phyloP scores from a whole-genome alignment of 2,329 filamentous ascomycete species.

The Parastagonospora nodorum region DNA sequence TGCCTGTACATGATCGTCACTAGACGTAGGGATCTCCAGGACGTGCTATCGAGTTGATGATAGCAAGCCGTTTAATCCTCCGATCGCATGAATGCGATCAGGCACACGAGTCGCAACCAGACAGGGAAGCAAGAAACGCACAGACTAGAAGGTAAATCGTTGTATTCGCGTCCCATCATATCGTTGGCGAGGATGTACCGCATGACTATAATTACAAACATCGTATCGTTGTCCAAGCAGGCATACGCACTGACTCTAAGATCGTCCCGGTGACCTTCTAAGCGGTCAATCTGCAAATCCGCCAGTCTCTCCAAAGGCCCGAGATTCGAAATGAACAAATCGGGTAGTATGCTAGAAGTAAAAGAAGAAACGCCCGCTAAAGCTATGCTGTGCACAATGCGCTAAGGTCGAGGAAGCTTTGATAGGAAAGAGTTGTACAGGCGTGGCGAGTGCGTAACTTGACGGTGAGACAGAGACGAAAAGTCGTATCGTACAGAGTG shows the following conservation, averaged over 20 bases:
- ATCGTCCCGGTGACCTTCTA: background rate
- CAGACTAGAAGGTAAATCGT: constrained; percentile 20
- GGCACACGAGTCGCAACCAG: background rate
- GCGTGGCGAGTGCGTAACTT: constrained; percentile 23
- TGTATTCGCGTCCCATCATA: constrained; percentile 20
- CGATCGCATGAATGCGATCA: too few relatives aligned
- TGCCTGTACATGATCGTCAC: too few relatives aligned
- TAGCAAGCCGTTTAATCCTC: too few relatives aligned
- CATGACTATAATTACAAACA: constrained; percentile 31
- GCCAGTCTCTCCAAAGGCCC: background rate
- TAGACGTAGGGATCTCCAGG: too few relatives aligned
- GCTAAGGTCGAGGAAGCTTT: constrained; percentile 8
- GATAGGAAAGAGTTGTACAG: constrained; percentile 24
- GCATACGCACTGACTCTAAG: background rate
- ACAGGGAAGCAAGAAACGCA: background rate
- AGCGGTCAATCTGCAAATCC: constrained; percentile 3
- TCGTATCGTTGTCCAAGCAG: constrained; percentile 18
- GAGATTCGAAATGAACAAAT: constrained; percentile 11
- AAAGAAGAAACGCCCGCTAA: constrained; percentile 40
- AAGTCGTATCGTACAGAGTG: constrained; percentile 22
- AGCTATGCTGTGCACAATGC: constrained; percentile 31
- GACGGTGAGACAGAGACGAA: constrained; percentile 20
- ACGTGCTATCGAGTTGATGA: too few relatives aligned
- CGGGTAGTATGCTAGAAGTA: constrained; percentile 16
- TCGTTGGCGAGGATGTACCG: constrained; percentile 6